A percentile compares a stretch with the other conserved stretches of the same genome.
Evolutionary conservation across 257 asterid species (phyloP).

Genomic region (Gentiana straminea): DNA sequence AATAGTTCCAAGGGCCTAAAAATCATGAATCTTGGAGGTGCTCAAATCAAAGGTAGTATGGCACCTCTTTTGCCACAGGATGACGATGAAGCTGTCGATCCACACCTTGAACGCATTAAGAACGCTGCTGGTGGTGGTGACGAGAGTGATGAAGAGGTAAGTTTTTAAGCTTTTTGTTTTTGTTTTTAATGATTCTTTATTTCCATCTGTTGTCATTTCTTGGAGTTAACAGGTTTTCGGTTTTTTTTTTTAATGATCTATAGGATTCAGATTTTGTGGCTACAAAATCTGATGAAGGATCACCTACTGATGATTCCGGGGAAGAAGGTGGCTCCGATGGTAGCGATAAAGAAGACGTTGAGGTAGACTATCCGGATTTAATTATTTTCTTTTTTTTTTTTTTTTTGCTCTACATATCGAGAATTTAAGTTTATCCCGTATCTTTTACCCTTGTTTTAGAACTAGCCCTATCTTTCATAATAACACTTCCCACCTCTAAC

Average conservation of each 20-base stretch:
- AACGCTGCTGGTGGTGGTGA: constrained; percentile 66
- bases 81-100: constrained; percentile 76
- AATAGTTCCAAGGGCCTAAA: constrained; percentile 69
- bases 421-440: no score
- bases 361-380: constrained; percentile 23
- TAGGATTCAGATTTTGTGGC: constrained; percentile 84
- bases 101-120: constrained; percentile 78
- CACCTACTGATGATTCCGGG: constrained; percentile 96
- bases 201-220: no score
- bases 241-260: not conserved
- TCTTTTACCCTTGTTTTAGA: no score
- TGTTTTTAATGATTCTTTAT: not conserved
- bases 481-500: no score
- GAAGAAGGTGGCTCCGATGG: constrained; percentile 71
- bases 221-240: not conserved
- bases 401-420: not conserved
- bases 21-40: constrained; percentile 57
- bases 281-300: constrained; percentile 77
- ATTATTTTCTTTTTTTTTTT: not conserved
- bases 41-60: constrained; percentile 29
- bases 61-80: constrained; percentile 46
- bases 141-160: constrained; percentile 55
- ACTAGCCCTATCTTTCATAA: no score
- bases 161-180: not conserved
- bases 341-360: constrained; percentile 54